Conservation (phyloP, 192 early-diverging fungal genomes). For the Rhizophagus prolifer region DNA sequence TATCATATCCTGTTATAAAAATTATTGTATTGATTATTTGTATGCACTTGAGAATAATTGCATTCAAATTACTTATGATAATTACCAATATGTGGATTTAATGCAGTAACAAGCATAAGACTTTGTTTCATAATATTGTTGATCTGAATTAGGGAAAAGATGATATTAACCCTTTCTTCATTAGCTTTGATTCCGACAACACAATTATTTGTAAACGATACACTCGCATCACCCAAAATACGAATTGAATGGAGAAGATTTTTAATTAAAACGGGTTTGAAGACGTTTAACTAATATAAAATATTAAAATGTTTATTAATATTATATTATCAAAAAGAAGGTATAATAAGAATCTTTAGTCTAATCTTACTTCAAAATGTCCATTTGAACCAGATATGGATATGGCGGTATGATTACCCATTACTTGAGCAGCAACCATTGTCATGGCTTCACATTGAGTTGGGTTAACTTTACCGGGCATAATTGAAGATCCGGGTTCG, state of each 20-base stretch:
- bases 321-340: neutral
- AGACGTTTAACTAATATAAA: slow-evolving; percentile 83
- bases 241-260: slow-evolving; percentile 95
- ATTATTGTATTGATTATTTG: neutral
- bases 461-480: slow-evolving; percentile 99
- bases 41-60: neutral
- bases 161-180: slow-evolving; percentile 58
- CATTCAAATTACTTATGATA: slow-evolving; percentile 2
- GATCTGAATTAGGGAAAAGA: slow-evolving; percentile 61
- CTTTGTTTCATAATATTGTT: slow-evolving; percentile 84
- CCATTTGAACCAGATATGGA: slow-evolving; percentile 92
- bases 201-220: slow-evolving; percentile 96
- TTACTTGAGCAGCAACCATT: slow-evolving; percentile 98
- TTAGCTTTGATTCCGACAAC: slow-evolving; percentile 93
- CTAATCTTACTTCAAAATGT: slow-evolving; percentile 83
- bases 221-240: slow-evolving; percentile 79
- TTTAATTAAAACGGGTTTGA: slow-evolving; percentile 99
- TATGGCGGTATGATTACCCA: slow-evolving; percentile 97
- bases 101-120: slow-evolving; percentile 97
- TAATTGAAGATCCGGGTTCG: slow-evolving; percentile 98
- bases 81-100: slow-evolving; percentile 95
- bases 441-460: slow-evolving; percentile 99
- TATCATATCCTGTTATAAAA: slow-evolving; percentile 55
- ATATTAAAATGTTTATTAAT: neutral
- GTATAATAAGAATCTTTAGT: neutral